Conservation (phyloP, 805 yeast species). For the Spathaspora sp. region DNA sequence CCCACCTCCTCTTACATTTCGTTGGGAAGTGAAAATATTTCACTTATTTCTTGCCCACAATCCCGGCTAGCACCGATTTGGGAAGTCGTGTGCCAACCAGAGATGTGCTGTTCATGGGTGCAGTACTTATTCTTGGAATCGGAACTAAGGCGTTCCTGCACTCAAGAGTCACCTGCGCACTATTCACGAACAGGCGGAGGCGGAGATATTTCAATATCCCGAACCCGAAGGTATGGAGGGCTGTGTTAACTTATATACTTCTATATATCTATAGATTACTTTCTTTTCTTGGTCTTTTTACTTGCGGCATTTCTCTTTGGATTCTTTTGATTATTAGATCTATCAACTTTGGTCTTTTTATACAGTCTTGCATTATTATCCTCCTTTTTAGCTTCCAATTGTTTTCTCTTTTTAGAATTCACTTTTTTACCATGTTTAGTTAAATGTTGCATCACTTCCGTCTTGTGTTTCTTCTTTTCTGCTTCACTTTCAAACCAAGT, state of each 20-base stretch:
- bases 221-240: no score
- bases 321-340: slow-evolving; percentile 43
- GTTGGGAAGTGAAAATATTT: no score
- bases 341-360: slow-evolving; percentile 76
- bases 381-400: slow-evolving; percentile 57
- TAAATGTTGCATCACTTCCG: slow-evolving; percentile 33
- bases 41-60: no score
- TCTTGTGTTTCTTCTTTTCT: slow-evolving; percentile 45
- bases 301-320: slow-evolving; percentile 7
- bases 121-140: no score
- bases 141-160: no score
- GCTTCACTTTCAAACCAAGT: slow-evolving; percentile 80
- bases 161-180: no score
- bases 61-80: background rate
- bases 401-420: slow-evolving; percentile 71
- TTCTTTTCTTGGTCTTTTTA: slow-evolving; percentile 1
- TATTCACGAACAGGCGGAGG: no score
- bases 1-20: no score
- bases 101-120: no score
- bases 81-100: no score
- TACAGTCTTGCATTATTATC: slow-evolving; percentile 49
- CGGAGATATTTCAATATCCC: no score
- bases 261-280: background rate
- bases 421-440: slow-evolving; percentile 51
- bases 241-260: background rate